A percentile compares a stretch with the other conserved stretches of the same genome.
Conservation (phyloP, 1,139 yeast genomes). For the Geotrichum candidum region DNA sequence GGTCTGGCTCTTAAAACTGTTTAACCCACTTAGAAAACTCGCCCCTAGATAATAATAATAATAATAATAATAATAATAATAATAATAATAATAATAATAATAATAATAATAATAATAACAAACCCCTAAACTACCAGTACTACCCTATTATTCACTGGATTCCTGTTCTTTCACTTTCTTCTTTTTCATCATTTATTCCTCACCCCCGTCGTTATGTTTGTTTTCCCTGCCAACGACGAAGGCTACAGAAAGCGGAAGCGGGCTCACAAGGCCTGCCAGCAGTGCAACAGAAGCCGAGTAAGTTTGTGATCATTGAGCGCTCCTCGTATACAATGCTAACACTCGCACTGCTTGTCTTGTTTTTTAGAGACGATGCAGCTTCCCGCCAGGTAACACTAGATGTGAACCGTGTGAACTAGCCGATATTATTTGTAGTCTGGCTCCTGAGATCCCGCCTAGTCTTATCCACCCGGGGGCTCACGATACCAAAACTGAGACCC, state of each 20-base stretch:
- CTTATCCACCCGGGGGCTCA: constrained; percentile 6
- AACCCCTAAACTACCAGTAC: background rate
- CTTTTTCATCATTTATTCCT: background rate
- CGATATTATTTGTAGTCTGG: constrained; percentile 31
- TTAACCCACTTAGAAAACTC: too few species aligned
- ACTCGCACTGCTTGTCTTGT: background rate
- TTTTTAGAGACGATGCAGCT: constrained; percentile 30
- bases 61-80: too few species aligned
- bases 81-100: too few species aligned
- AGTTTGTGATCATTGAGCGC: constrained; percentile 8
- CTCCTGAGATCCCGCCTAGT: constrained; percentile 32
- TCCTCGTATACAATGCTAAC: background rate
- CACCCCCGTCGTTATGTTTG: constrained; percentile 38
- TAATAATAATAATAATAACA: too few species aligned
- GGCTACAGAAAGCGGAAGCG: constrained; percentile 50
- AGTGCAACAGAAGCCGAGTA: constrained; percentile 42
- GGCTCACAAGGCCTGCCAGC: constrained; percentile 49
- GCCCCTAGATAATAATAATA: too few species aligned
- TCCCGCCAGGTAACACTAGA: constrained; percentile 27
- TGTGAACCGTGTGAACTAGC: constrained; percentile 34
- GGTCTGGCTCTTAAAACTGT: too few species aligned
- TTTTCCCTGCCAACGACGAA: constrained; percentile 54
- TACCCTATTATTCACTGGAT: background rate
- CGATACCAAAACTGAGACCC: background rate
- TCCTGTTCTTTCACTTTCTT: background rate